Evolutionary conservation across 2,329 filamentous ascomycete species (phyloP), one percentile per base, ranked within the genome.

Genomic region (Aspergillus costaricaensis): DNA sequence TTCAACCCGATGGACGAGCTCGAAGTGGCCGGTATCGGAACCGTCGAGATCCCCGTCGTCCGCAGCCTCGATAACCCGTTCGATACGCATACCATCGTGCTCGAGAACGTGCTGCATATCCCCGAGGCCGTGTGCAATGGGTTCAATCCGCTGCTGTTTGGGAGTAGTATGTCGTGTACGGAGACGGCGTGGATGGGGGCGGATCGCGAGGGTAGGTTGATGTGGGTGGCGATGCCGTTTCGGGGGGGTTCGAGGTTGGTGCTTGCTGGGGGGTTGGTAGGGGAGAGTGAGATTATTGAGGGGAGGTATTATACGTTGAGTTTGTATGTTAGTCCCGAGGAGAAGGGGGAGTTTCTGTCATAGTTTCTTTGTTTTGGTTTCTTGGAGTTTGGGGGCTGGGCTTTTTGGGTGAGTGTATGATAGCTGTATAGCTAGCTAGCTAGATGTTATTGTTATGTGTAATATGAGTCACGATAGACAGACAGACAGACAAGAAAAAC

Each of bases 81-180:
- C 23, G 62, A 66, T 3, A 59, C 64, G 32, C 66, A 72, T 51
- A 68, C 60, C 0, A 64, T 76, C 17, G 56, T 63, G 15, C 62
- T 76, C 12, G 66, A 76, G 19, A 68, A 72, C 57, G 74, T 76
- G 43, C 63, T 75, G 47, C 72, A 76, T 62, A 71, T 73, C 56
- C 74, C 74, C 1, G 68, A 68, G 38, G 73, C 73, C 51, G 51
- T 74, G 15, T 76, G 73, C 51, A 76, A 76, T 62, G 68, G 68
- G 30, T 70, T 72, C 55, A 71, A 66, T n/a, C 66, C 66, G 38
- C 25, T 67, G 44, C 59, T 69, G 32, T 59, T 61, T 23, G 68
- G 69, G 30, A 68, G 63, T 44, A 67, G 68, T 39, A 69, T 70
- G 68, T 65, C 63, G 15, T 69, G 67, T 38, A 57, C 61, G 32